A percentile compares a stretch with the other conserved stretches of the same genome.
phyloP scores from a whole-genome alignment of 1,284 basidiomycete species.

The Lentinus polychrous region DNA sequence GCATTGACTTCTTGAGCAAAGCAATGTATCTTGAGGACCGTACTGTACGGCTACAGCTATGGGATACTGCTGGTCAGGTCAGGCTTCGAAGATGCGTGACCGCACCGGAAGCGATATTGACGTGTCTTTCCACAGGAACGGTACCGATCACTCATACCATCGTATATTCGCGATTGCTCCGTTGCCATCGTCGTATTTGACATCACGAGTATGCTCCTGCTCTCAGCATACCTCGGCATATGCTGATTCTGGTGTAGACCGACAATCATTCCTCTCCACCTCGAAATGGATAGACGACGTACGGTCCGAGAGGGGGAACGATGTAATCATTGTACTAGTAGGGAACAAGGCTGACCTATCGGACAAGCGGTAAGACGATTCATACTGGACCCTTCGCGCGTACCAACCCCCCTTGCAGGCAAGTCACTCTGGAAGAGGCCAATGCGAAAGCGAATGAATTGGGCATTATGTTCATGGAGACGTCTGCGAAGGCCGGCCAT shows the following conservation, averaged over 20 bases:
- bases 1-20: slow-evolving; percentile 99
- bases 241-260: slow-evolving; percentile 47
- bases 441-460: slow-evolving; percentile 90
- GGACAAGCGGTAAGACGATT: slow-evolving; percentile 71
- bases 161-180: slow-evolving; percentile 97
- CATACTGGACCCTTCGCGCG: slow-evolving; percentile 7
- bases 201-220: slow-evolving; percentile 79
- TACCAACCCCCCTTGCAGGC: slow-evolving; percentile 41
- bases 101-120: neutral
- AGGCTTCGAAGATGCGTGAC: slow-evolving; percentile 17
- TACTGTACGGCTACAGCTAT: slow-evolving; percentile 94
- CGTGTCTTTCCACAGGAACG: slow-evolving; percentile 64
- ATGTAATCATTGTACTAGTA: slow-evolving; percentile 98
- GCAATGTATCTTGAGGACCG: slow-evolving; percentile 99
- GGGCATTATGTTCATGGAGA: slow-evolving; percentile 99
- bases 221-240: neutral
- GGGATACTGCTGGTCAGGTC: slow-evolving; percentile 98
- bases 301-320: slow-evolving; percentile 92
- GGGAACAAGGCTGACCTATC: slow-evolving; percentile 99
- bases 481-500: slow-evolving; percentile 97
- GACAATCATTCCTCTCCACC: slow-evolving; percentile 95
- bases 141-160: slow-evolving; percentile 96
- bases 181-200: slow-evolving; percentile 99
- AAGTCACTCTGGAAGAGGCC: slow-evolving; percentile 98
- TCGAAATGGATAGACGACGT: slow-evolving; percentile 99